Evolutionary conservation across 1,284 basidiomycete species (phyloP), one percentile per base, ranked within the genome.

Genomic region (Apiotrichum gracile): DNA sequence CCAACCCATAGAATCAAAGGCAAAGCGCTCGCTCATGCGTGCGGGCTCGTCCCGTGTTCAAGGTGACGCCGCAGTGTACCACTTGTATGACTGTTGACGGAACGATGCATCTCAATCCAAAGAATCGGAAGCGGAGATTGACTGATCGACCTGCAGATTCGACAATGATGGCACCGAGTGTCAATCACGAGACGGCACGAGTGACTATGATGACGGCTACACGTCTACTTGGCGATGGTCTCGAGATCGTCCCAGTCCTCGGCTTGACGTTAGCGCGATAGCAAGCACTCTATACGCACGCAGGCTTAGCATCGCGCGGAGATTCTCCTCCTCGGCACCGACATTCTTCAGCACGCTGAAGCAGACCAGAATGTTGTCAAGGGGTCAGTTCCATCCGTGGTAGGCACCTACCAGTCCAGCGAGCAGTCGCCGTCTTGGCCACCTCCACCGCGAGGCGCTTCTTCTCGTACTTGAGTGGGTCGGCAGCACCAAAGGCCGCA

Each of bases 381-480:
- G n/a, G 3, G 22, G 22, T 35, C 27, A 47, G 35, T 3, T 31
- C 5, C 13, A 33, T 16, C 38, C 13, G 14, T 16, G 21, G 14
- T 24, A 5, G 3, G 9, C 34, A 56, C 82, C 56, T 63, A 91
- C 89, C 89, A 41, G 90, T 92, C 88, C 89, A 91, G 12, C 88
- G 82, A 33, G 85, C 69, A 8, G 86, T 82, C 4, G 88, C 88
- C 64, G 90, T 87, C 57, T 85, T 86, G 7, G 86, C 87, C 5
- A 91, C 78, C 35, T 80, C 78, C 9, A 83, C 78, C 0, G 84
- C 87, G 39, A 84, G 76, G 52, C 80, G 82, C 70, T 84, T 86
- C 65, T 85, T 83, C 68, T 88, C 86, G 34, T 91, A 79, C 66
- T 84, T 86, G 46, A 78, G 80, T 0, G 90, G 89, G 72, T 92